These are phyloP conservation scores for Paspalum vaginatum DNA, from an alignment of 176 grass and related monocot species.

Conservation along the genomic window DNA sequence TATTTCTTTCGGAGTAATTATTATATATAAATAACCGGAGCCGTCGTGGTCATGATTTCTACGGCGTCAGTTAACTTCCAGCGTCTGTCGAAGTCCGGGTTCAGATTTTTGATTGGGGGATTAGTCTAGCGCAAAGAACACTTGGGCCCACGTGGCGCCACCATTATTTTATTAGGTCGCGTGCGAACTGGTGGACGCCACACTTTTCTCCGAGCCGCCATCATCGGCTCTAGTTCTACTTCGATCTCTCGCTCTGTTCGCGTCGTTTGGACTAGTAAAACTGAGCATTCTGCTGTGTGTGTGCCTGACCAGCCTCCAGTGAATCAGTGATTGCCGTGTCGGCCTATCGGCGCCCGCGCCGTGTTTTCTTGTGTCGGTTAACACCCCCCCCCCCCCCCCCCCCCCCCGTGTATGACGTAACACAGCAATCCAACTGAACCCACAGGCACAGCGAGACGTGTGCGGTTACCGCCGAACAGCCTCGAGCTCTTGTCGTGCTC, in stretches of 20 bases:
- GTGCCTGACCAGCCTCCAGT: too few species aligned
- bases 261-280: too few species aligned
- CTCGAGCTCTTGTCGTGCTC: background rate
- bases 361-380: slow-evolving; percentile 25
- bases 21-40: background rate
- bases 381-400: too few species aligned
- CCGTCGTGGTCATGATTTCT: background rate
- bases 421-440: background rate
- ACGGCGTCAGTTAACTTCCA: slow-evolving; percentile 8
- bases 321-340: too few species aligned
- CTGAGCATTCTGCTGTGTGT: too few species aligned
- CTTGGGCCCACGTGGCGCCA: slow-evolving; percentile 24
- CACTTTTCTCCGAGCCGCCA: slow-evolving; percentile 25
- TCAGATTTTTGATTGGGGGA: slow-evolving; percentile 6
- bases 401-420: slow-evolving; percentile 9
- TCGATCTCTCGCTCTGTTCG: background rate
- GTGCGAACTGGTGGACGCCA: background rate
- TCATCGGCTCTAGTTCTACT: slow-evolving; percentile 24
- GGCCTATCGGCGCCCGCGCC: background rate
- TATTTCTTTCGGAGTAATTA: too few species aligned
- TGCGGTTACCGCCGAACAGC: background rate
- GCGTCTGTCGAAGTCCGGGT: slow-evolving; percentile 12
- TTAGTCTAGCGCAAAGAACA: slow-evolving; percentile 28
- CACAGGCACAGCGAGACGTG: background rate
- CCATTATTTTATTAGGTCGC: slow-evolving; percentile 47